Conservation (phyloP, 169 alveolate genomes). For the Plasmodium billcollinsi region DNA sequence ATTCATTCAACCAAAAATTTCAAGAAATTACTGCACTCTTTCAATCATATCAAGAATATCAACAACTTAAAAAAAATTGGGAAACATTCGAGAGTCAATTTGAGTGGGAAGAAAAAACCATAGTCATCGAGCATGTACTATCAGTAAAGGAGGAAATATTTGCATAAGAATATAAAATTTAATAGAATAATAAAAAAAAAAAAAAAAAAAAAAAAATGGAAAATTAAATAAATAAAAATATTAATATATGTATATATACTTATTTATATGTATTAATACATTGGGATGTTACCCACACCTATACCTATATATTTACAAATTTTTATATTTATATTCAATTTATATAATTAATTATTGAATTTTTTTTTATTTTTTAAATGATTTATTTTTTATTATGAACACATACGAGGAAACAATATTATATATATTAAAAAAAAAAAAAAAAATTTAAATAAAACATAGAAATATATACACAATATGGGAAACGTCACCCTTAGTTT, state of each 20-base stretch:
- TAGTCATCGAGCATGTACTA: conserved; percentile 63
- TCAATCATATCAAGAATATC: conserved; percentile 72
- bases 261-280: neutral
- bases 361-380: no score
- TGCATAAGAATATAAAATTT: neutral
- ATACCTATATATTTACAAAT: neutral
- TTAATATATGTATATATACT: neutral
- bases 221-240: no score
- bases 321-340: neutral
- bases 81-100: conserved; percentile 79
- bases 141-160: conserved; percentile 69
- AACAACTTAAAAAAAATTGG: conserved; percentile 80
- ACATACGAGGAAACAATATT: no score
- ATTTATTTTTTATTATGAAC: no score
- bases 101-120: conserved; percentile 82
- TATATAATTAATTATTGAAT: no score
- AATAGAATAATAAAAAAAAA: no score
- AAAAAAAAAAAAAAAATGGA: no score
- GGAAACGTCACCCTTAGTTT: no score
- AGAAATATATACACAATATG: no score
- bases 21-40: conserved; percentile 35
- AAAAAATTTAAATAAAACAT: no score
- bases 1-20: conserved; percentile 34
- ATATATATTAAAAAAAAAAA: no score
- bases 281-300: neutral